Evolutionary conservation across 169 alveolate species (phyloP).

Genomic region (Plasmodium cynomolgi): DNA sequence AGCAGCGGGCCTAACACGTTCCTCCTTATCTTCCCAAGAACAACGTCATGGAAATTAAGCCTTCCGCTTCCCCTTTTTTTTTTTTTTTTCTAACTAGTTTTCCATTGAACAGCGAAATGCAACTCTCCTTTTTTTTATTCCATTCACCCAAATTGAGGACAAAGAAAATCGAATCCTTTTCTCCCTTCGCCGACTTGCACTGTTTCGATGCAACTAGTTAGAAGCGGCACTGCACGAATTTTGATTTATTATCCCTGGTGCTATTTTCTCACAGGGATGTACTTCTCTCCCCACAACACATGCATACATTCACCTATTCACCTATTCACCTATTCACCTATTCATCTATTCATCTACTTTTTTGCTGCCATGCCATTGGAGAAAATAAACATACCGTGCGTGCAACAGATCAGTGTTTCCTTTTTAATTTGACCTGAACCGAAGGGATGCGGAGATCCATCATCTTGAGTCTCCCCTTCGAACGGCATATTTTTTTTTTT

Average conservation of each 20-base stretch:
- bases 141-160: neutral
- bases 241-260: neutral
- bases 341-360: neutral
- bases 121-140: neutral
- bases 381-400: neutral
- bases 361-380: neutral
- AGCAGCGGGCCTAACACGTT: neutral
- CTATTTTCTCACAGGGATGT: neutral
- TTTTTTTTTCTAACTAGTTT: too few relatives aligned
- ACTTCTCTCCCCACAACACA: neutral
- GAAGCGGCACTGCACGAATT: neutral
- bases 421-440: neutral
- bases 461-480: neutral
- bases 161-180: neutral
- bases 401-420: neutral
- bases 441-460: neutral
- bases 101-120: neutral
- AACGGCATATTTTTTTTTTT: neutral
- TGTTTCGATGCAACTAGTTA: neutral
- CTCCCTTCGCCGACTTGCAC: neutral
- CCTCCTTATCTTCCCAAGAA: neutral
- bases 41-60: neutral
- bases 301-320: neutral
- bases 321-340: neutral
- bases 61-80: neutral